Evolutionary conservation across 805 yeast species (phyloP), one percentile per base, ranked within the genome.

Genomic region (Metschnikowia reukaufii): DNA sequence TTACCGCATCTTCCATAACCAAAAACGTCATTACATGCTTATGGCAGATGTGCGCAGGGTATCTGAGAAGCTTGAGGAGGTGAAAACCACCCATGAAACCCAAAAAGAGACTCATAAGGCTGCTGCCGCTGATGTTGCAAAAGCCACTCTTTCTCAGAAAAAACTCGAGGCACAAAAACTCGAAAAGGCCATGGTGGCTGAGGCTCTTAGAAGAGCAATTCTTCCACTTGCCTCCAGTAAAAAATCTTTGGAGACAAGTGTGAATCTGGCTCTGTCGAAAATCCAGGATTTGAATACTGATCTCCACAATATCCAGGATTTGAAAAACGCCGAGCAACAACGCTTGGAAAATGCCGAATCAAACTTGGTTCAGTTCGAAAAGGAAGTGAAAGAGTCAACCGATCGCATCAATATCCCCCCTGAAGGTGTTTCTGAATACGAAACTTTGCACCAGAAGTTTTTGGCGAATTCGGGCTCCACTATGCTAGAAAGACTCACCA

Each of bases 1-100:
- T 27, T 82, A 86, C 74, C 80, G 82, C 54, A 64, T 90, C 10
- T 86, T 72, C 58, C 88, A 85, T 58, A 71, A 82, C 57, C 81
- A 81, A 55, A 57, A 63, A 50, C 64, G 62, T 31, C 73, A 72
- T 56, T 60, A 63, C 31, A 63, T 65, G 19, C 55, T 72, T 44
- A 58, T 80, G 43, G 66, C 68, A 20, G 60, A 61, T 2, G 49
- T 72, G 12, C 34, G 54, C 6, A 16, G 42, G 12, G 23, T 55
- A 8, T 21, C 49, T 6, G 51, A 44, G n/a, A 43, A 40, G 27
- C 45, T 53, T n/a, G 40, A 44, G 6, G 34, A 40, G 15, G 31
- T 52, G 3, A 71, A 72, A 43, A 55, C 54, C 39, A 49, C 52
- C 10, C 51, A 67, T 20, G 36, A 59, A n/a, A 49, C 56, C 2